phyloP scores from a whole-genome alignment of 768 basidiomycete genomes.

The Boletus reticulatus region DNA sequence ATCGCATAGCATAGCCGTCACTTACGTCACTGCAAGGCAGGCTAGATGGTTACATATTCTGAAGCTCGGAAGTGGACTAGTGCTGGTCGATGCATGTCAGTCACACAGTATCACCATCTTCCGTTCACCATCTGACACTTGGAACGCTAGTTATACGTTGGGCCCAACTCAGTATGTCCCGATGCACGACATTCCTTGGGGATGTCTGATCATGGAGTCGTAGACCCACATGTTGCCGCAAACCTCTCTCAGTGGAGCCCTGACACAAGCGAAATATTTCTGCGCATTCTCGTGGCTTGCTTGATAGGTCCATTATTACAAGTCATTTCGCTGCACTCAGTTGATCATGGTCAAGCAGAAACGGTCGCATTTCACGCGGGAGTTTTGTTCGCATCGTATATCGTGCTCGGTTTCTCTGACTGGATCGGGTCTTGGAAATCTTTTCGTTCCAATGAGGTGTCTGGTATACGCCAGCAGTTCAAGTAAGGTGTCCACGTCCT shows the following conservation, averaged over 20 bases:
- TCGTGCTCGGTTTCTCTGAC: constrained; percentile 46
- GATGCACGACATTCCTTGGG: neutral
- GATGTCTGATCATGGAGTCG: neutral
- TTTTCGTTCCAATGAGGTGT: constrained; percentile 24
- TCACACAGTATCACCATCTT: constrained; percentile 6
- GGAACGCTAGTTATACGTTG: constrained; percentile 65
- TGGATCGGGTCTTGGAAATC: constrained; percentile 30
- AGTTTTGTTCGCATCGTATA: constrained; percentile 54
- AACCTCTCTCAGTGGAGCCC: constrained; percentile 50
- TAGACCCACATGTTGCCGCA: constrained; percentile 41
- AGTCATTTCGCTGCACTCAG: neutral
- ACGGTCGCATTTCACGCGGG: constrained; percentile 73
- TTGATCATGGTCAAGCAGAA: constrained; percentile 42
- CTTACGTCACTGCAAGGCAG: constrained; percentile 42
- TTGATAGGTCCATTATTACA: constrained; percentile 46
- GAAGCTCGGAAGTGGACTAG: constrained; percentile 54
- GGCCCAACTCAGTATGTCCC: constrained; percentile 61
- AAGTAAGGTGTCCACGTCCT: constrained; percentile 34
- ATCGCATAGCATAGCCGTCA: neutral
- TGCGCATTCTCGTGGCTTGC: constrained; percentile 64
- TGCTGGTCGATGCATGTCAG: constrained; percentile 74
- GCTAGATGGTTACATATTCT: constrained; percentile 58
- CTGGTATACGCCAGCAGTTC: constrained; percentile 63
- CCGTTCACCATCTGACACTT: constrained; percentile 1
- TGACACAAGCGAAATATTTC: constrained; percentile 48